Percentiles rank a stretch among this genome's conserved stretches.
These are phyloP conservation scores for Hymenoscyphus fructigenus DNA, from an alignment of 2,329 filamentous ascomycete species.

Conservation along the genomic window DNA sequence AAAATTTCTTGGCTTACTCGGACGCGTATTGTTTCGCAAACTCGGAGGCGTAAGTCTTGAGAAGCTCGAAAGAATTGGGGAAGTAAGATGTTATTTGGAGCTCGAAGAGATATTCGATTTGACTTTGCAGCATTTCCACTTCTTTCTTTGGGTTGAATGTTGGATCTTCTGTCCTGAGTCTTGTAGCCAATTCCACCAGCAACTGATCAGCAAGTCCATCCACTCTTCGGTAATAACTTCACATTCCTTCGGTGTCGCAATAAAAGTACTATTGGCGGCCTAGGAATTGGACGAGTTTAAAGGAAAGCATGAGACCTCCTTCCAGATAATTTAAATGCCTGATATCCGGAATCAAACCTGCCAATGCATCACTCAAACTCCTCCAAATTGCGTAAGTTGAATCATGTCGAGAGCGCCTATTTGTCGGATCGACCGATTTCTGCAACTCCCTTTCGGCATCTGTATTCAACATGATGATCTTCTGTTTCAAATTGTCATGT, in stretches of 20 bases:
- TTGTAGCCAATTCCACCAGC: background rate
- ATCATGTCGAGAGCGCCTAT: no score
- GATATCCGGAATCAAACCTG: background rate
- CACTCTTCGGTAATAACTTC: no score
- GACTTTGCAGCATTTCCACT: background rate
- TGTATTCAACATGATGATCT: background rate
- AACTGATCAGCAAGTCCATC: background rate
- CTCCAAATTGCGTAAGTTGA: background rate
- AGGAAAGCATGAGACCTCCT: background rate
- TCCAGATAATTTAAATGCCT: background rate
- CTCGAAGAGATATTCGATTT: background rate
- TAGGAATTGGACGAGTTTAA: background rate
- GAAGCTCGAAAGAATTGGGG: background rate
- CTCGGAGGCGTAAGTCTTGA: background rate
- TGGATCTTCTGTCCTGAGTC: background rate
- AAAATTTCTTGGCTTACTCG: background rate
- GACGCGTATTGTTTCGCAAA: background rate
- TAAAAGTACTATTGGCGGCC: background rate
- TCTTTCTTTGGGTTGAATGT: background rate
- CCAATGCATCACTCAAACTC: background rate
- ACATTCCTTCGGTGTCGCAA: background rate
- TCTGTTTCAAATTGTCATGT: background rate
- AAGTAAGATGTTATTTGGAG: background rate
- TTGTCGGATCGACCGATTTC: background rate
- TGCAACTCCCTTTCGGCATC: background rate